A percentile compares a stretch with the other conserved stretches of the same genome.
Conservation (phyloP, 192 early-diverging fungal genomes). For the Podila epigama region DNA sequence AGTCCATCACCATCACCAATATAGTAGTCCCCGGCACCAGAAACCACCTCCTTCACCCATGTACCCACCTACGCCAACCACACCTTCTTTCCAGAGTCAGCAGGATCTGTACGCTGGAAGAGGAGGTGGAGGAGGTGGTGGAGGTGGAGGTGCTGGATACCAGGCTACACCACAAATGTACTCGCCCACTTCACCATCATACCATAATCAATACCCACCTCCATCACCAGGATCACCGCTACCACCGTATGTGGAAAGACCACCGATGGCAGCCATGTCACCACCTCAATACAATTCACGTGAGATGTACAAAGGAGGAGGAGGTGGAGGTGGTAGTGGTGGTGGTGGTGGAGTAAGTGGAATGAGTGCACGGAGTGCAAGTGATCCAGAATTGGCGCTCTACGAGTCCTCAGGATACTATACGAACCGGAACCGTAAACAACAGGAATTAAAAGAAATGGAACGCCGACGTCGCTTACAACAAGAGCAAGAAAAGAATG, state of each 20-base stretch:
- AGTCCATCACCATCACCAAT: constrained; percentile 16
- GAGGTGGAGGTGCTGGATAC: constrained; percentile 14
- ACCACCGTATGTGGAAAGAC: constrained; percentile 31
- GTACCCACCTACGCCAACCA: constrained; percentile 25
- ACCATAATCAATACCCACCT: constrained; percentile 28
- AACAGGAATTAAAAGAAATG: constrained; percentile 5
- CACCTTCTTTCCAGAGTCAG: constrained; percentile 21
- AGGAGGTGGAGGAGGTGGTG: too few species aligned
- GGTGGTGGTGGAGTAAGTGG: too few species aligned
- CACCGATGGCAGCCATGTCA: constrained; percentile 13
- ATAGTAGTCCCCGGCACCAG: neutral
- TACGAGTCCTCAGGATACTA: constrained; percentile 36
- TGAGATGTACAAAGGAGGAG: neutral
- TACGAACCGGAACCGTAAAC: constrained; percentile 31
- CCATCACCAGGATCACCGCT: constrained; percentile 27
- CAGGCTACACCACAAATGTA: constrained; percentile 24
- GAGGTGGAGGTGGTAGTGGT: neutral
- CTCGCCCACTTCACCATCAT: constrained; percentile 40
- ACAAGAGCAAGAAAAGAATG: constrained; percentile 5
- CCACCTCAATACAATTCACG: constrained; percentile 30
- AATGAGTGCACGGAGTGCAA: constrained; percentile 6
- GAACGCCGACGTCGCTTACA: neutral
- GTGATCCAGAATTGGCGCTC: constrained; percentile 36
- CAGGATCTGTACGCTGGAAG: constrained; percentile 23
- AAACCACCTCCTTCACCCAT: constrained; percentile 7